These are phyloP conservation scores for Magnaporthiopsis incrustans DNA, from an alignment of 2,329 filamentous ascomycete species.

Conservation along the genomic window DNA sequence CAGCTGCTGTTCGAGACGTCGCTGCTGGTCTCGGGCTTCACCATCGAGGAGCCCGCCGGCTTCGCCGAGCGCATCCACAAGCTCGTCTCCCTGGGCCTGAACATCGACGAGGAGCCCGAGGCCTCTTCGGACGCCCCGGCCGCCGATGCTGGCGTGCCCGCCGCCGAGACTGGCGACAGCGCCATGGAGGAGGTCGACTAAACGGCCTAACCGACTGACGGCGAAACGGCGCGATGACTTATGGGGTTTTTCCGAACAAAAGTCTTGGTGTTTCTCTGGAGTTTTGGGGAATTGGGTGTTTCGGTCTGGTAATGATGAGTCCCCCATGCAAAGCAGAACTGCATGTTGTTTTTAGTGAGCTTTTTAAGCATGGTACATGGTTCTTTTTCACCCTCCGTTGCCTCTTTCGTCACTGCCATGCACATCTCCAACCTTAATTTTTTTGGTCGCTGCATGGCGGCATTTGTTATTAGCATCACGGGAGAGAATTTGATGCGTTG, in stretches of 20 bases:
- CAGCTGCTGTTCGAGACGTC: slow-evolving; percentile 99
- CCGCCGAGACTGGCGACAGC: slow-evolving; percentile 68
- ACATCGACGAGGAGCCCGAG: slow-evolving; percentile 92
- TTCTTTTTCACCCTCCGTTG: not conserved
- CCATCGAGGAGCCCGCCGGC: slow-evolving; percentile 95
- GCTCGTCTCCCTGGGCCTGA: slow-evolving; percentile 94
- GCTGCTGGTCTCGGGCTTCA: slow-evolving; percentile 97
- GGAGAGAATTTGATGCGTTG: not conserved
- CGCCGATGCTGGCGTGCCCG: slow-evolving; percentile 48
- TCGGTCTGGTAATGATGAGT: slow-evolving; percentile 6
- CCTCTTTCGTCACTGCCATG: not conserved
- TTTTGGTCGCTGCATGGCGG: not conserved
- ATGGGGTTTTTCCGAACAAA: slow-evolving; percentile 8
- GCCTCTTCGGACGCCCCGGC: slow-evolving; percentile 51
- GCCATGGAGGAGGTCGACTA: slow-evolving; percentile 99
- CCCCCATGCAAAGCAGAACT: not conserved
- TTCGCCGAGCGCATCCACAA: slow-evolving; percentile 99
- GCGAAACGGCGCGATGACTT: not conserved
- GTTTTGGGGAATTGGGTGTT: slow-evolving; percentile 6
- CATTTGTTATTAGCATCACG: not conserved
- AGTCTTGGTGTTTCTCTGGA: slow-evolving; percentile 6
- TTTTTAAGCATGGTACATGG: not conserved
- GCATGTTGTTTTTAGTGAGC: slow-evolving; percentile 1
- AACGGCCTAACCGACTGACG: slow-evolving; percentile 19
- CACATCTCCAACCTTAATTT: not conserved